phyloP scores from a whole-genome alignment of 192 early-diverging fungal species.

The Coemansia sp. region DNA sequence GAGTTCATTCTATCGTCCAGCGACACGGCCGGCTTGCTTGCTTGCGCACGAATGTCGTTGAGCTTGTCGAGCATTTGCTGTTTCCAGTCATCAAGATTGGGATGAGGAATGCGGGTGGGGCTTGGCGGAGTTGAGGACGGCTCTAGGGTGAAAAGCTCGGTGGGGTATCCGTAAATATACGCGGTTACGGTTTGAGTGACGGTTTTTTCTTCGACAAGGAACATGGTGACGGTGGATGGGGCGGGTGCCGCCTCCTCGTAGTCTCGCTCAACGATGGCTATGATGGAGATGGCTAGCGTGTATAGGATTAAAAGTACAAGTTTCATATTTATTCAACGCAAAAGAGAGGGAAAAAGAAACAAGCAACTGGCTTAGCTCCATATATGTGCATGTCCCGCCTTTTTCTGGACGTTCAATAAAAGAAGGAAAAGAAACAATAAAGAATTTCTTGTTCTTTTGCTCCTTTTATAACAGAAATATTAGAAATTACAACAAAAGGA shows the following conservation, averaged over 20 bases:
- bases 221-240: neutral
- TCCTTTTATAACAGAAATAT: too few relatives aligned
- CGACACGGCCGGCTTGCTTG: constrained; percentile 6
- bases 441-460: too few relatives aligned
- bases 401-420: too few relatives aligned
- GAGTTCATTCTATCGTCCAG: constrained; percentile 7
- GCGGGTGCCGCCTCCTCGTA: neutral
- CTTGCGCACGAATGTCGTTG: constrained; percentile 18
- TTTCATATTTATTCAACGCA: neutral
- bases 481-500: too few relatives aligned
- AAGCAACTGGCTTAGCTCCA: too few relatives aligned
- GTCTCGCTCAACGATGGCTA: neutral
- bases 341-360: neutral
- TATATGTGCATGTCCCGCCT: too few relatives aligned
- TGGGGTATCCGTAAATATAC: constrained; percentile 6
- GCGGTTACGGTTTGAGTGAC: constrained; percentile 9
- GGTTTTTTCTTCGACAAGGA: neutral
- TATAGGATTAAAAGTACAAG: neutral
- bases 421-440: too few relatives aligned
- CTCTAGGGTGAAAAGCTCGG: neutral
- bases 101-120: neutral
- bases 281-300: neutral
- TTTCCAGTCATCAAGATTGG: constrained; percentile 1
- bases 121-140: too few relatives aligned
- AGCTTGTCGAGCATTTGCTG: constrained; percentile 19